These are phyloP conservation scores for Boletellus deceptivus DNA, from an alignment of 1,284 basidiomycete species.

Conservation along the genomic window DNA sequence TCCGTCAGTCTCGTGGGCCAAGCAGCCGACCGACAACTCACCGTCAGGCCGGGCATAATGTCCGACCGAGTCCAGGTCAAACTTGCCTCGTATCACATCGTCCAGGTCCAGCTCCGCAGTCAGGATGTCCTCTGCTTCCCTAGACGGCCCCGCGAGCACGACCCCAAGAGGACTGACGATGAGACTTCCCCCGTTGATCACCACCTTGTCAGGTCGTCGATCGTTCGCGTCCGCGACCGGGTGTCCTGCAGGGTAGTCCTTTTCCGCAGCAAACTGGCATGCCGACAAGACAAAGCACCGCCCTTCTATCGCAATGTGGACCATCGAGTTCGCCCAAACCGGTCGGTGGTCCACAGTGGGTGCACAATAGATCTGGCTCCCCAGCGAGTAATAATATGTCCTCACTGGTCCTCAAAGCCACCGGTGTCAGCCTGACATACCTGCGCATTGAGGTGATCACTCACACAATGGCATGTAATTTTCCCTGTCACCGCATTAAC, in stretches of 20 bases:
- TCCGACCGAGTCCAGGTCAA: constrained; percentile 69
- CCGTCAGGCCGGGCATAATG: constrained; percentile 68
- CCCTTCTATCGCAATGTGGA: constrained; percentile 74
- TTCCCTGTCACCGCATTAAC: constrained; percentile 46
- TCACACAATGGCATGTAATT: constrained; percentile 73
- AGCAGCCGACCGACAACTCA: constrained; percentile 31
- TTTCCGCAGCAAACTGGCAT: constrained; percentile 62
- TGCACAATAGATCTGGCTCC: constrained; percentile 65
- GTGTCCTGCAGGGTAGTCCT: constrained; percentile 60
- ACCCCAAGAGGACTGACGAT: constrained; percentile 68
- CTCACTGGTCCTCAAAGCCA: constrained; percentile 40
- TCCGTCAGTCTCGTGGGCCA: constrained; percentile 8
- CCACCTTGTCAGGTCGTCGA: constrained; percentile 51
- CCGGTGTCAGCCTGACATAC: neutral
- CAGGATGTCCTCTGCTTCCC: constrained; percentile 58
- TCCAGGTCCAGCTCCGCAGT: constrained; percentile 65
- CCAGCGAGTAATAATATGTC: constrained; percentile 59
- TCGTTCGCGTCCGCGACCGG: constrained; percentile 41
- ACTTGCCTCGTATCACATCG: constrained; percentile 62
- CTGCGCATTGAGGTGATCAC: constrained; percentile 16
- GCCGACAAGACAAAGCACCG: constrained; percentile 72
- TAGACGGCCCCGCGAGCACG: constrained; percentile 66
- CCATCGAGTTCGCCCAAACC: constrained; percentile 65
- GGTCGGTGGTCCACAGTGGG: constrained; percentile 70
- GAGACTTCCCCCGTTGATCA: constrained; percentile 68